A percentile compares a stretch with the other conserved stretches of the same genome.
Conservation (phyloP, 306 rosid species). For the Sophora flavescens region DNA sequence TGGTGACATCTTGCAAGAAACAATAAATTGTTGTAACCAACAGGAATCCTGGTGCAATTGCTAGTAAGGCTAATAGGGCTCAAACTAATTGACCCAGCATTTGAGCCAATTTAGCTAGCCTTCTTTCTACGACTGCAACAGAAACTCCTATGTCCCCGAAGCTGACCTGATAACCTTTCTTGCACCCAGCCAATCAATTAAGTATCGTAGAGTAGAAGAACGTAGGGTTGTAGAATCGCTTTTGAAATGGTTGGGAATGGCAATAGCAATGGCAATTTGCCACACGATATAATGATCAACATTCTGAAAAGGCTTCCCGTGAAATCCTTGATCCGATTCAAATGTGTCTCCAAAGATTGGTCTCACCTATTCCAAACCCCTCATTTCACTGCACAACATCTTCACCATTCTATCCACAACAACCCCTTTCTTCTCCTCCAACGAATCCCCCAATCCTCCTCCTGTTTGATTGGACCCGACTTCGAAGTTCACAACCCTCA, state of each 20-base stretch:
- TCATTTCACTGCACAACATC: constrained; percentile 20
- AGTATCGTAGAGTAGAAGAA: not conserved
- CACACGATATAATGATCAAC: constrained; percentile 5
- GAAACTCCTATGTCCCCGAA: no score
- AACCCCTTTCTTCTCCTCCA: constrained; percentile 25
- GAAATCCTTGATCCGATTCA: constrained; percentile 39
- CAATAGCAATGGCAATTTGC: not conserved
- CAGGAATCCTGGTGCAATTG: no score
- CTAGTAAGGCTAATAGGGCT: no score
- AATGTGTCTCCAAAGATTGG: constrained; percentile 35
- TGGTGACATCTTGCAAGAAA: no score
- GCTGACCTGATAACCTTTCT: not conserved
- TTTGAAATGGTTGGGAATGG: constrained; percentile 11
- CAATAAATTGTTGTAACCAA: no score
- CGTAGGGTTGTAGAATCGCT: not conserved
- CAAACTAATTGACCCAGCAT: no score
- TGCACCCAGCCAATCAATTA: not conserved
- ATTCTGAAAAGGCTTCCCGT: constrained; percentile 40
- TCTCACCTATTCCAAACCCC: not conserved
- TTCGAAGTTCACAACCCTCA: not conserved
- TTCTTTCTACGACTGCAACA: no score
- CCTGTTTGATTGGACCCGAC: constrained; percentile 7
- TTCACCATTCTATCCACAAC: not conserved
- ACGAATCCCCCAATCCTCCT: not conserved
- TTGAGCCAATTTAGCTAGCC: no score